Evolutionary conservation across 116 monocot species (phyloP).

Genomic region (Posidonia oceanica): DNA sequence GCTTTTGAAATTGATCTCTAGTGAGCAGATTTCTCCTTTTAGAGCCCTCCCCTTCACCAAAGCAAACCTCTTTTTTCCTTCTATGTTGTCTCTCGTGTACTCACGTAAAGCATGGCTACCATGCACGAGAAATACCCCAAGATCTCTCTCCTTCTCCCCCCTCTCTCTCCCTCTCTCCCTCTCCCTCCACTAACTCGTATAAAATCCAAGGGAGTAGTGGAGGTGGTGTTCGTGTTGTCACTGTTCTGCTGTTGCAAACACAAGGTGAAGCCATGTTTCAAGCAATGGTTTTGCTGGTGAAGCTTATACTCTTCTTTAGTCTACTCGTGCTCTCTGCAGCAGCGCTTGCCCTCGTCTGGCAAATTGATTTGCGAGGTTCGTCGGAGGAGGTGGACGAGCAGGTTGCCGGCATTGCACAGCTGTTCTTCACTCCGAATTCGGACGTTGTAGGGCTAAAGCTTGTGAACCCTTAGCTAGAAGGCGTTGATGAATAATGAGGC

Average conservation of each 20-base stretch:
- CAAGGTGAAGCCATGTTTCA: background rate
- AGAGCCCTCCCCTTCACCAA: background rate
- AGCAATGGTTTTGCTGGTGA: background rate
- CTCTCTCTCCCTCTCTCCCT: too few species aligned
- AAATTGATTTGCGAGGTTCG: background rate
- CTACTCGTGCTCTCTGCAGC: background rate
- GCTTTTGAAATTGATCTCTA: background rate
- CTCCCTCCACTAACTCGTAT: background rate
- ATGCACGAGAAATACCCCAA: too few species aligned
- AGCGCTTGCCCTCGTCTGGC: background rate
- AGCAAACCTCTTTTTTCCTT: background rate
- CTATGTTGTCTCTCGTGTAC: too few species aligned
- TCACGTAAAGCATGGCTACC: too few species aligned
- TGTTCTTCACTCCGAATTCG: background rate
- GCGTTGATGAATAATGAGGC: too few species aligned
- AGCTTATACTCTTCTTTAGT: constrained; percentile 1
- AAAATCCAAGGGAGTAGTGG: too few species aligned
- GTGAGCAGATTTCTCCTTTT: background rate
- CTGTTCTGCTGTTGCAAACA: background rate
- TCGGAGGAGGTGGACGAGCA: constrained; percentile 4
- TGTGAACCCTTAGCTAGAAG: too few species aligned
- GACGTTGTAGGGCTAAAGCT: background rate
- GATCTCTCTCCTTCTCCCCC: too few species aligned
- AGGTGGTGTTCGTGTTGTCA: too few species aligned
- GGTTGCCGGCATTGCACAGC: background rate